Percentiles rank a stretch among this genome's conserved stretches.
Conservation (phyloP, 441 rosid species). For the Syzygium malaccense region DNA sequence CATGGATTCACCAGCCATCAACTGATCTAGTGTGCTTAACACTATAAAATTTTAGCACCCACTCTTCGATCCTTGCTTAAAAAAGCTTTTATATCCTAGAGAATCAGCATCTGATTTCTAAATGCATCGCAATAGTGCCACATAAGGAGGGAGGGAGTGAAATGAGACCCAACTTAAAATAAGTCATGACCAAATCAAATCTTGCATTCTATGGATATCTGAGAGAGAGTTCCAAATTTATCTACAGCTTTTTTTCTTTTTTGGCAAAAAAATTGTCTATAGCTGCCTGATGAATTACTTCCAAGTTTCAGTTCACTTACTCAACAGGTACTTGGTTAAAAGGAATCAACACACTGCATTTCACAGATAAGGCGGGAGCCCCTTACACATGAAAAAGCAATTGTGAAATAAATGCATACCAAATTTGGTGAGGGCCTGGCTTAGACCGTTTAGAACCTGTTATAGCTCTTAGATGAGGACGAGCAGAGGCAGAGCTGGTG, state of each 20-base stretch:
- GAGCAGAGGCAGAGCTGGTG: slow-evolving; percentile 71
- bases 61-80: neutral
- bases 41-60: neutral
- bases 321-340: neutral
- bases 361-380: neutral
- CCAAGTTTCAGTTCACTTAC: neutral
- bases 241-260: neutral
- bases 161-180: neutral
- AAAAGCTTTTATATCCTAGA: neutral
- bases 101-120: neutral
- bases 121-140: neutral
- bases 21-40: neutral
- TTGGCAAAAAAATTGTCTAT: neutral
- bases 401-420: slow-evolving; percentile 37
- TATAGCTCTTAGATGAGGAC: slow-evolving; percentile 78
- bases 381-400: slow-evolving; percentile 8
- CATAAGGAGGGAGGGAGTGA: neutral
- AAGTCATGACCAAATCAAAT: neutral
- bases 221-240: neutral
- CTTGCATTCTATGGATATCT: neutral
- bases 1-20: neutral
- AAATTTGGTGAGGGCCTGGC: slow-evolving; percentile 73
- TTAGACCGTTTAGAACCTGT: slow-evolving; percentile 88
- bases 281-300: neutral
- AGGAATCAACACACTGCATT: neutral